Percentiles rank a stretch among this genome's conserved stretches.
These are phyloP conservation scores for Luvunga scandens DNA, from an alignment of 345 rosid species.

Conservation along the genomic window DNA sequence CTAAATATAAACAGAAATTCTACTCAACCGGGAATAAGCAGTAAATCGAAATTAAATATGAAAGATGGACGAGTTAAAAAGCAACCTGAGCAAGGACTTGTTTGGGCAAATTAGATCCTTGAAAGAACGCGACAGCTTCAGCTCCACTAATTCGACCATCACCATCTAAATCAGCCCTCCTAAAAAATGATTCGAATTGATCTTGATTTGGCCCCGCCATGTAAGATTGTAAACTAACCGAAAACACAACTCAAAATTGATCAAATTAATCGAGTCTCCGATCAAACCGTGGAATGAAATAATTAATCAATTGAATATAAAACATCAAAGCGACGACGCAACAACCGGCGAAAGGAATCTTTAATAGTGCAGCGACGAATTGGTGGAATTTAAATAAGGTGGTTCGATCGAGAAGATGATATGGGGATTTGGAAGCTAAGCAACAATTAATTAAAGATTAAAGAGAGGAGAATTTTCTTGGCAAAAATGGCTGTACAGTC, in stretches of 20 bases:
- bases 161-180: conserved; percentile 93
- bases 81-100: conserved; percentile 89
- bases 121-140: conserved; percentile 89
- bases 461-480: background rate
- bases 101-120: conserved; percentile 84
- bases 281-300: background rate
- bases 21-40: background rate
- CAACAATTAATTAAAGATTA: background rate
- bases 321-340: background rate
- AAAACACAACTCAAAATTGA: background rate
- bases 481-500: background rate
- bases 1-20: background rate
- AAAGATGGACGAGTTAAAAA: conserved; percentile 2
- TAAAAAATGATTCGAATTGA: conserved; percentile 79
- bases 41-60: background rate
- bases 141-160: conserved; percentile 91
- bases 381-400: background rate
- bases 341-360: background rate
- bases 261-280: conserved; percentile 8
- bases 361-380: background rate
- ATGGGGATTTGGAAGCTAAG: background rate
- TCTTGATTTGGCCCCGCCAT: conserved; percentile 65
- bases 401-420: conserved; percentile 23
- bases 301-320: background rate
- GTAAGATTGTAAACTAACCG: background rate